These are phyloP conservation scores for Centrapalus pauciflorus DNA, from an alignment of 129 eudicot genomes.

Conservation along the genomic window DNA sequence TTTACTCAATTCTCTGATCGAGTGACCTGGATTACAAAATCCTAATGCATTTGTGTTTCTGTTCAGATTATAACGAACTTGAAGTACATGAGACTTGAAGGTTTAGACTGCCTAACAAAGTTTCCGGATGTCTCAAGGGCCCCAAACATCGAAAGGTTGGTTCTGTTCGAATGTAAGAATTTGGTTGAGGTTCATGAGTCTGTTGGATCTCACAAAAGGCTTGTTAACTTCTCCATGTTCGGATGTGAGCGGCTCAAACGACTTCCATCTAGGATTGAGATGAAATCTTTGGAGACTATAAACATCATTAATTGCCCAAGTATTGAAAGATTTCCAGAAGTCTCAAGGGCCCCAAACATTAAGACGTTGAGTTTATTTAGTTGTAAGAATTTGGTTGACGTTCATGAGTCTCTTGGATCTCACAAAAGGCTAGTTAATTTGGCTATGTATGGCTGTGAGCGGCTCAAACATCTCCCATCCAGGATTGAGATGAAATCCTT, in stretches of 20 bases:
- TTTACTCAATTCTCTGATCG: no score
- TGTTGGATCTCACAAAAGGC: background rate
- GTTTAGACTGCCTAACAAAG: background rate
- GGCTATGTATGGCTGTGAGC: no score
- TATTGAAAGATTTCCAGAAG: background rate
- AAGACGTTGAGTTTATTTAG: no score
- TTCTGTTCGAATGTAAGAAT: background rate
- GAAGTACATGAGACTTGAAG: background rate
- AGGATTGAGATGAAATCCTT: no score
- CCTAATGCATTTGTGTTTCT: no score
- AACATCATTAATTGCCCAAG: no score
- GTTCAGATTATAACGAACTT: background rate
- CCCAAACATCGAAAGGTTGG: background rate
- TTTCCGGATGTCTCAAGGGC: slow-evolving; percentile 2
- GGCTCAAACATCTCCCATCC: no score
- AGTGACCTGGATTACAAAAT: no score
- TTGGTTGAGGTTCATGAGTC: slow-evolving; percentile 4
- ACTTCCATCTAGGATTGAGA: background rate
- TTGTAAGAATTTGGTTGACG: no score
- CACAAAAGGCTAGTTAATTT: no score
- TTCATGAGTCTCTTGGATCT: no score
- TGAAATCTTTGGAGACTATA: background rate
- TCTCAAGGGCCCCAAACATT: no score
- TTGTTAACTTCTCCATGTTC: background rate
- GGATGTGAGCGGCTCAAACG: background rate